Base-by-base conservation (phyloP, 1,139 yeast genomes). In the Saccharomycopsis crataegensis region DNA sequence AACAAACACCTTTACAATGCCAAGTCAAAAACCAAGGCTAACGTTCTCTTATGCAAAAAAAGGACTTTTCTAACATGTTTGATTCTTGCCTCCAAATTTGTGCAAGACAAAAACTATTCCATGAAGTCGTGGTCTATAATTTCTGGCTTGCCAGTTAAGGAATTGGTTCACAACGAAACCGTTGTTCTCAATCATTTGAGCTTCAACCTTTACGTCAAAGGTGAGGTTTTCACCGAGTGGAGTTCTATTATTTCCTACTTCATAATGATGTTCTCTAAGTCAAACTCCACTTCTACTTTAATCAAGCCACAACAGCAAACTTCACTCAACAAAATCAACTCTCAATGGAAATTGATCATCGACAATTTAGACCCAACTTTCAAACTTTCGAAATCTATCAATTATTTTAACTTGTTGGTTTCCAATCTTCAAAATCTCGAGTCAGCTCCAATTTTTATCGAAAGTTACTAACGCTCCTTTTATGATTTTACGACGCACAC, bases 31-130 rank as follows among this genome's bases (percentile, higher is more conserved):
- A 2, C 11, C 16, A 44, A 46, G 16, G 46, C 41, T 12, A 48
- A 49, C n/a, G 46, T 52, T 22, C 32, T 56, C 11, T 17, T 32
- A 8, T 56, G 58, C 43, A 50, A 52, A 36, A 56, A 50, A 49
- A 38, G 57, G n/a, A 54, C 57, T n/a, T 54, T 56, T 28, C 48
- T 56, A 11, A 41, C 52, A 2, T 56, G 58, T 36, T 46, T 56
- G 34, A 56, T 56, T 34, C 50, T 56, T 34, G 52, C 57, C 12
- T 52, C 51, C 37, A 56, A 56, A 43, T 56, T 48, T 41, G 28
- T 49, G n/a, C 57, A 54, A 32, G 58, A 56, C 37, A 51, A 44
- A 41, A 48, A 36, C 32, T 56, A 43, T 44, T 49, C 55, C 11
- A 22, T 56, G 48, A 54, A 53, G 28, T 49, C 55, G 3, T 56